These are phyloP conservation scores for Phytophthora citricola DNA, from an alignment of 352 stramenopile species.

Conservation along the genomic window DNA sequence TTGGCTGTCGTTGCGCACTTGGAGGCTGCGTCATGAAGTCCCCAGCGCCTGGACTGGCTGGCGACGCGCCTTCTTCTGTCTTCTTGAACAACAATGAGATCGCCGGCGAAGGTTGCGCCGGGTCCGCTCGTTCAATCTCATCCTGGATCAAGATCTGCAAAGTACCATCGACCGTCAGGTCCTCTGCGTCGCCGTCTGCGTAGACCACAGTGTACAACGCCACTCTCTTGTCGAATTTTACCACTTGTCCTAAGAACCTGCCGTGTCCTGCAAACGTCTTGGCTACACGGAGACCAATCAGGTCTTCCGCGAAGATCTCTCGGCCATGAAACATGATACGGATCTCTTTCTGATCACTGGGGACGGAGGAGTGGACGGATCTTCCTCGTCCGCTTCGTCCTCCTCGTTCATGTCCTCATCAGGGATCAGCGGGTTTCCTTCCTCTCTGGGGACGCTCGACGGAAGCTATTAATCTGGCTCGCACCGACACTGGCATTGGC, in stretches of 20 bases:
- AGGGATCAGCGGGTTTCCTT: conserved; percentile 18
- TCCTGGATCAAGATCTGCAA: conserved; percentile 88
- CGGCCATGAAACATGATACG: conserved; percentile 79
- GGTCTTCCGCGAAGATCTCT: conserved; percentile 74
- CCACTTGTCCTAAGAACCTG: conserved; percentile 86
- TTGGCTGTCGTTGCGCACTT: conserved; percentile 1
- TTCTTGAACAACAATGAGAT: conserved; percentile 45
- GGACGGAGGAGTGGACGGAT: conserved; percentile 30
- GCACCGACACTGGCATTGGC: background rate
- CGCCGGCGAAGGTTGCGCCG: conserved; percentile 48
- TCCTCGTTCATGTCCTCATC: conserved; percentile 37
- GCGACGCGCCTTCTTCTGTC: conserved; percentile 15
- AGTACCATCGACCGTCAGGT: conserved; percentile 77
- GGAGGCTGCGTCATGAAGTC: conserved; percentile 29
- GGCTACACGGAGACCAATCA: conserved; percentile 83
- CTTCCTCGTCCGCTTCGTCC: conserved; percentile 32
- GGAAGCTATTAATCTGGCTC: background rate
- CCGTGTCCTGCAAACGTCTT: conserved; percentile 85
- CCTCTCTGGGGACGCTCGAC: conserved; percentile 18
- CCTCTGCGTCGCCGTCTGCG: conserved; percentile 81
- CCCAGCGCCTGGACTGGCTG: conserved; percentile 29
- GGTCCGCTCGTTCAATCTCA: conserved; percentile 82
- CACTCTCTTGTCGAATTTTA: conserved; percentile 83
- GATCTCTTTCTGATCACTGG: conserved; percentile 45
- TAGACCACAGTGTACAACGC: conserved; percentile 86